Evolutionary conservation across 768 basidiomycete genomes (phyloP).

Genomic region (Auriscalpium orientale): DNA sequence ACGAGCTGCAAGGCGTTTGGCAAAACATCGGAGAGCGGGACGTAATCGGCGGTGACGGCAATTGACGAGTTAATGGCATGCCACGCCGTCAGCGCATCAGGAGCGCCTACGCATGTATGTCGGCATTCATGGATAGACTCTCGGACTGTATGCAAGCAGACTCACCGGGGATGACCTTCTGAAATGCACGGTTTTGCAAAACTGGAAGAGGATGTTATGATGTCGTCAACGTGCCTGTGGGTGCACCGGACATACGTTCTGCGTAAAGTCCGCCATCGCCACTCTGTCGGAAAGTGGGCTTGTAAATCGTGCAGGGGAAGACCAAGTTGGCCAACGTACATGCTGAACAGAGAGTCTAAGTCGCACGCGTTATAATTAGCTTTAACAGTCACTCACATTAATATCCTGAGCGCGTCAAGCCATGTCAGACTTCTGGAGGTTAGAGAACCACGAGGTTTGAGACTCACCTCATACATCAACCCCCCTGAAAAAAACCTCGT

Average conservation of each 20-base stretch:
- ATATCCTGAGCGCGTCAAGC: constrained; percentile 38
- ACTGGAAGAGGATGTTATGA: constrained; percentile 28
- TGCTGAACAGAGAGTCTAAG: constrained; percentile 20
- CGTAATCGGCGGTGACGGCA: constrained; percentile 41
- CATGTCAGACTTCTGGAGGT: background rate
- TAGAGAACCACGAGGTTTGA: background rate
- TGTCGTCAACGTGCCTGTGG: background rate
- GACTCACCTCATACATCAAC: constrained; percentile 50
- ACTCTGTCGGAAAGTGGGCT: constrained; percentile 26
- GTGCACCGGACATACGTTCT: constrained; percentile 33
- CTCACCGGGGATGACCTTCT: constrained; percentile 32
- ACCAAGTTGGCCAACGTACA: constrained; percentile 7
- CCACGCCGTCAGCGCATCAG: constrained; percentile 42
- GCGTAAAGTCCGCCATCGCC: constrained; percentile 63
- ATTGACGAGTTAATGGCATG: constrained; percentile 35
- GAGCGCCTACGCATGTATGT: background rate
- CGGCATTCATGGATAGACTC: background rate
- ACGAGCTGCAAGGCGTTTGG: constrained; percentile 53
- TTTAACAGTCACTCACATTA: constrained; percentile 35
- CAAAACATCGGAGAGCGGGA: constrained; percentile 48
- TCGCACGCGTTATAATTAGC: background rate
- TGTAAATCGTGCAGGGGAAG: background rate
- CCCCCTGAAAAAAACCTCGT: constrained; percentile 29
- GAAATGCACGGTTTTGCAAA: constrained; percentile 63
- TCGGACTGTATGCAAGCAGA: background rate